Evolutionary conservation across 331 rosid genomes (phyloP).

Genomic region (Ulmus americana): DNA sequence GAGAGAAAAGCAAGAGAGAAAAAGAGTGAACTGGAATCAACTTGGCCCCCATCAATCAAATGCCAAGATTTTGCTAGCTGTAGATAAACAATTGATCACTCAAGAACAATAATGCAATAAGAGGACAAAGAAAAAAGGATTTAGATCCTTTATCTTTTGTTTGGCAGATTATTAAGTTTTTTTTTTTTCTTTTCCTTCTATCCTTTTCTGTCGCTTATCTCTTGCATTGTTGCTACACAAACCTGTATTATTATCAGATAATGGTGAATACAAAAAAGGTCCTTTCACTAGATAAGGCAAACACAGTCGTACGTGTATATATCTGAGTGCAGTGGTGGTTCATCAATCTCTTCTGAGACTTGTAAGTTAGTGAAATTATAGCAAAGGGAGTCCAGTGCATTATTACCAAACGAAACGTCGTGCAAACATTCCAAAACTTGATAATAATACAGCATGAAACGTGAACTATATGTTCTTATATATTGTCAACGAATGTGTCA

Average conservation of each 20-base stretch:
- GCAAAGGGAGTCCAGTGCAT: neutral
- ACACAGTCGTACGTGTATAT: too few species aligned
- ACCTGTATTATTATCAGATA: neutral
- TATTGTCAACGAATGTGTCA: conserved; percentile 41
- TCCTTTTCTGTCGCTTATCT: neutral
- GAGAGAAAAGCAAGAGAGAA: neutral
- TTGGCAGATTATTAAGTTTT: too few species aligned
- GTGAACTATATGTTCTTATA: neutral
- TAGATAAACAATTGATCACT: conserved; percentile 4
- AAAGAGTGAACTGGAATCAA: neutral
- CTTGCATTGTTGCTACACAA: neutral
- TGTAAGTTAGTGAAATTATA: neutral
- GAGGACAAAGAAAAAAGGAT: neutral
- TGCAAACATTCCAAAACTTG: neutral
- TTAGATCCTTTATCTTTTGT: neutral
- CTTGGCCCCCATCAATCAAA: conserved; percentile 6
- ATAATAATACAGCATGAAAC: neutral
- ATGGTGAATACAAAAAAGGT: neutral
- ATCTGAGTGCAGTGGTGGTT: too few species aligned
- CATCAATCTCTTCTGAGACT: neutral
- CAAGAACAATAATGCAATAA: neutral
- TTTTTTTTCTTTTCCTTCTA: neutral
- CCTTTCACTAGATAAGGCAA: neutral
- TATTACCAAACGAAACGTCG: neutral
- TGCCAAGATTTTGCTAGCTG: conserved; percentile 1